A percentile compares a stretch with the other conserved stretches of the same genome.
phyloP scores from a whole-genome alignment of 495 filamentous ascomycete genomes.

The Annulohypoxylon bovei region DNA sequence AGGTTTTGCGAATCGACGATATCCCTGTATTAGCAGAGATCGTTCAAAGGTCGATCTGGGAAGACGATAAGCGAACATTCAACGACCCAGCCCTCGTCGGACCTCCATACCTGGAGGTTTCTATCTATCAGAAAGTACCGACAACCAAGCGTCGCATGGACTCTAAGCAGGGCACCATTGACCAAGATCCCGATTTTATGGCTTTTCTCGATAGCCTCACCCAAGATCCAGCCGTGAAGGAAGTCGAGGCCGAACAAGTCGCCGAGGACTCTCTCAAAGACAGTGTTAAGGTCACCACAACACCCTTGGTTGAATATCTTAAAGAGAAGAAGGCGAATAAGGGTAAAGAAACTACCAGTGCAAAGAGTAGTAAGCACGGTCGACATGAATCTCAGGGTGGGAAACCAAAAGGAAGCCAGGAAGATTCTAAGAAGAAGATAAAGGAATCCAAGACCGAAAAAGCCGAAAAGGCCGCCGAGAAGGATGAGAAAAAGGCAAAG shows the following conservation, averaged over 20 bases:
- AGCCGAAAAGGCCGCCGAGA: conserved; percentile 58
- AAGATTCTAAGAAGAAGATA: conserved; percentile 64
- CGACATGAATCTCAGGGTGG: conserved; percentile 55
- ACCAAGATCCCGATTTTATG: conserved; percentile 95
- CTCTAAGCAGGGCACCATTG: conserved; percentile 90
- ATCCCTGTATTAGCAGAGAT: conserved; percentile 69
- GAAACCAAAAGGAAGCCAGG: conserved; percentile 64
- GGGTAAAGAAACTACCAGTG: conserved; percentile 70
- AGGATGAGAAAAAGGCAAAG: conserved; percentile 64
- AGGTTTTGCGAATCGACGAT: conserved; percentile 69
- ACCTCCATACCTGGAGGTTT: conserved; percentile 80
- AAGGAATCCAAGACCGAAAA: conserved; percentile 70
- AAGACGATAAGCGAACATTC: conserved; percentile 76
- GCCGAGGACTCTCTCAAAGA: conserved; percentile 64
- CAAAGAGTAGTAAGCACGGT: conserved; percentile 60
- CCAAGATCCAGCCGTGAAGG: conserved; percentile 68
- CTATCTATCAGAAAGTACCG: conserved; percentile 83
- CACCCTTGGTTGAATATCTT: conserved; percentile 89
- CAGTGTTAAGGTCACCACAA: conserved; percentile 75
- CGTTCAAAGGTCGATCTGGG: conserved; percentile 71
- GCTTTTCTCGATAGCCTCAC: conserved; percentile 88
- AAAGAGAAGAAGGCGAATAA: conserved; percentile 91
- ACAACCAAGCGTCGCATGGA: conserved; percentile 75
- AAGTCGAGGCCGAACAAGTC: conserved; percentile 60
- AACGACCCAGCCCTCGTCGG: conserved; percentile 74